Evolutionary conservation across 805 yeast genomes (phyloP).

Genomic region (Trichomonascus vanleenenianus): DNA sequence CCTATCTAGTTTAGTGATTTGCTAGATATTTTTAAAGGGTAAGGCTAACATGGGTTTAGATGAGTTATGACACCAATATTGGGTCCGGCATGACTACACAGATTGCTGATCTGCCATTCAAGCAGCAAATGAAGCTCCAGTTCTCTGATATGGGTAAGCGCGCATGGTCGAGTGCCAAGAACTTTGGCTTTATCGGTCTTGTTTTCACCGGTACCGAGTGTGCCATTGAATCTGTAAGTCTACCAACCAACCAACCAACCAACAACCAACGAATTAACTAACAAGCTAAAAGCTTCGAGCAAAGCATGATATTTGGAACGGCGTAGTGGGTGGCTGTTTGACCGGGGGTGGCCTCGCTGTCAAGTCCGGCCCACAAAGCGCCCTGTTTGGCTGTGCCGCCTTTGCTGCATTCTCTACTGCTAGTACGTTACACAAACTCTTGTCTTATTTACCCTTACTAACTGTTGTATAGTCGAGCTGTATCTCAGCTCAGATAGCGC

Average conservation of each 20-base stretch:
- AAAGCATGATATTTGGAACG: conserved; percentile 86
- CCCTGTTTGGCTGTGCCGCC: conserved; percentile 89
- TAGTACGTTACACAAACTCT: conserved; percentile 6
- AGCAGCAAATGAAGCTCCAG: conserved; percentile 87
- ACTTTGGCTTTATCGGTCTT: conserved; percentile 88
- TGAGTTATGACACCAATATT: conserved; percentile 81
- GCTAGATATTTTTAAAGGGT: too few relatives aligned
- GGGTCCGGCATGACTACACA: conserved; percentile 40
- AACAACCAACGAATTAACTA: too few relatives aligned
- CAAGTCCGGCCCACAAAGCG: conserved; percentile 91
- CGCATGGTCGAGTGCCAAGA: conserved; percentile 83
- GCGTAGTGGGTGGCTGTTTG: conserved; percentile 87
- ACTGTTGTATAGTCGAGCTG: conserved; percentile 43
- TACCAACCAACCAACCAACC: too few relatives aligned
- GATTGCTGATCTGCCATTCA: conserved; percentile 78
- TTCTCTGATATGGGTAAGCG: conserved; percentile 87
- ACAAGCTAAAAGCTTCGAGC: conserved; percentile 44
- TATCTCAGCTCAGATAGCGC: conserved; percentile 80
- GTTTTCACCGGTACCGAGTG: conserved; percentile 92
- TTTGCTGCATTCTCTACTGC: conserved; percentile 81
- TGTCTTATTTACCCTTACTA: neutral
- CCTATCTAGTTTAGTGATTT: too few relatives aligned
- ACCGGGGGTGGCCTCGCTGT: conserved; percentile 95
- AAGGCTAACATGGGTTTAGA: conserved; percentile 23
- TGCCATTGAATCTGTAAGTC: conserved; percentile 54